Base-by-base conservation (phyloP, 495 filamentous ascomycete genomes). In the Aspergillus coremiiformis region DNA sequence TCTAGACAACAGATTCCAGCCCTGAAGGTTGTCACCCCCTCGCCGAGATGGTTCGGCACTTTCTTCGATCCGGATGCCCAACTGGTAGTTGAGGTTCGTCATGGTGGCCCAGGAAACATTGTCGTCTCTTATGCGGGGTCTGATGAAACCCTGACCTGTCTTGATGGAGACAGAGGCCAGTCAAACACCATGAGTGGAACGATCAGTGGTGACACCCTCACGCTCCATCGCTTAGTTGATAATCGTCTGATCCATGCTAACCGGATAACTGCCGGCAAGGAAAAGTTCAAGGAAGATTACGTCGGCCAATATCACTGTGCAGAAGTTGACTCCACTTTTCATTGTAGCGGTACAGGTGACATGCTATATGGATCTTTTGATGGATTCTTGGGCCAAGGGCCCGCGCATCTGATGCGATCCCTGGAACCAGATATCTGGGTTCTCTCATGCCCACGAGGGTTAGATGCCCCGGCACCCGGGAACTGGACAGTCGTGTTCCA, bases 401-500 rank as follows among this genome's bases (percentile, higher is more conserved):
- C 55, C 4, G 51, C 45, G 5, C 55, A 56, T 14, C 50, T 55
- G 0, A 60, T 70, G 58, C 45, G 42, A 11, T 68, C 62, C 43
- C 46, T 70, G 5, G 65, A 60, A 3, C 53, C 58, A 19, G 65
- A 70, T 63, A 51, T 68, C 1, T 70, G 67, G 67, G 45, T 21
- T 3, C 35, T 70, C 27, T 46, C 49, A 8, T 68, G 64, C 24
- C 63, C 65, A 3, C 54, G 67, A n/a, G 63, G 61, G 0, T 26
- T 70, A 27, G 67, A 70, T 61, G 58, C 65, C 5, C 57, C 63
- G 8, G 61, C 65, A 4, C 67, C 67, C 1, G 67, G 67, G 4
- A 55, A 70, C 23, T 70, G 67, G 67, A 70, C 67, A 0, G 22
- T 70, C 4, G 52, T 59, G 3, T 56, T 70, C 20, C 57, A 48